Evolutionary conservation across 495 filamentous ascomycete genomes (phyloP), one percentile per base, ranked within the genome.

Genomic region (Penicillium macrosclerotiorum): DNA sequence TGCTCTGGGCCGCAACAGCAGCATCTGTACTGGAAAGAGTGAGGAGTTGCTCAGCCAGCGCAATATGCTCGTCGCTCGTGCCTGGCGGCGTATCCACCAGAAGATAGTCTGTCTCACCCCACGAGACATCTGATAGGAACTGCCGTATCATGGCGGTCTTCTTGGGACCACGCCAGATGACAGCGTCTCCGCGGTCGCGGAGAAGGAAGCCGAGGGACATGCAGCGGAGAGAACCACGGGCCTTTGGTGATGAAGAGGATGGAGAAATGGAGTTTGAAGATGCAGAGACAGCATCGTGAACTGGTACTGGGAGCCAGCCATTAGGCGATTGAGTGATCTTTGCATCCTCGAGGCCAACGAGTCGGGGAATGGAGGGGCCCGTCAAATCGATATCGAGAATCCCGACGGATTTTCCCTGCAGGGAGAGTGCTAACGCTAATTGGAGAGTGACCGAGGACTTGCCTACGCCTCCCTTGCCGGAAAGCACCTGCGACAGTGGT

Each of bases 131-230:
- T 1, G 85, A 82, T 18, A 97, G 73, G 59, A 98, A 97, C 58
- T 98, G 93, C 23, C 88, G 84, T 31, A 98, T 90, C 93, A 98
- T 97, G 22, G 94, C 94, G 7, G 94, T 98, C 71, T 98, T 98
- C 69, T 98, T 98, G 1, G 93, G 93, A 0, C 93, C 93, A 35
- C 93, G 83, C 93, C 93, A 98, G 44, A 98, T 89, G 1, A 98
- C 90, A 3, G 91, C 90, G 54, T 95, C 90, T 49, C 83, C 86
- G 54, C 92, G 77, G 39, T 83, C 76, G 23, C 82, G 83, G 11
- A 98, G 80, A 17, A 98, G 77, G 62, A 98, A 96, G 18, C 89
- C 93, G 1, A 98, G 79, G 38, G 88, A 94, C 87, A 97, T 96
- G 69, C 88, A 91, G 44, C 81, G 78, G 26, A 96, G 80, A 14